Evolutionary conservation across 1,284 basidiomycete species (phyloP).

Genomic region (Cystobasidium slooffiae): DNA sequence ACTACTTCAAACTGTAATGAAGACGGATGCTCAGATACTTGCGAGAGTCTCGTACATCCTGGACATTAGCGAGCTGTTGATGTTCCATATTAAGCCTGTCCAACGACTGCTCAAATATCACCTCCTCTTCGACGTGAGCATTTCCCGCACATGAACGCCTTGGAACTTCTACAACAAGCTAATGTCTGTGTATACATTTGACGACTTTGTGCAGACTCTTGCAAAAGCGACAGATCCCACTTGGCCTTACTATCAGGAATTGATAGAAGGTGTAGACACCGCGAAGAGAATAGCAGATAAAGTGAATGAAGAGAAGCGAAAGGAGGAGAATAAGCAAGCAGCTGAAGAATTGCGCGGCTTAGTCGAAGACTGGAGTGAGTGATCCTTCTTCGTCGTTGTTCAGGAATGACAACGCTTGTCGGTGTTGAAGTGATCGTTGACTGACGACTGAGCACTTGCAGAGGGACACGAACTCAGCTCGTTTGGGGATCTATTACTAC

Average conservation of each 20-base stretch:
- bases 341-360: slow-evolving; percentile 85
- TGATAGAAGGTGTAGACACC: slow-evolving; percentile 79
- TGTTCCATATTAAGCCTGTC: slow-evolving; percentile 76
- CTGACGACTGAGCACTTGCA: slow-evolving; percentile 18
- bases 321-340: slow-evolving; percentile 77
- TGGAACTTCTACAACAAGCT: no score
- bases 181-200: no score
- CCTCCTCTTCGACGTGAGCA: slow-evolving; percentile 65
- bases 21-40: slow-evolving; percentile 80
- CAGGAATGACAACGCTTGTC: not conserved
- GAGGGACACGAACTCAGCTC: slow-evolving; percentile 90
- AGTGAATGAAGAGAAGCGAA: slow-evolving; percentile 92
- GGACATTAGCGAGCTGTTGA: slow-evolving; percentile 73
- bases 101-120: slow-evolving; percentile 80
- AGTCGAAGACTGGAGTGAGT: slow-evolving; percentile 88
- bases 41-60: slow-evolving; percentile 60
- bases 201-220: slow-evolving; percentile 51
- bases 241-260: slow-evolving; percentile 79
- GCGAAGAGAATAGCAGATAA: slow-evolving; percentile 92
- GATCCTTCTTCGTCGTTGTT: not conserved
- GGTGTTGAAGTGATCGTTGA: not conserved
- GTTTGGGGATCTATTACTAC: slow-evolving; percentile 89
- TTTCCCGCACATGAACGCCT: not conserved
- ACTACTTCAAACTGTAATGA: slow-evolving; percentile 63
- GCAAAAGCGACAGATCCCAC: slow-evolving; percentile 68